Evolutionary conservation across 169 alveolate species (phyloP).

Genomic region (Plasmodium berghei): DNA sequence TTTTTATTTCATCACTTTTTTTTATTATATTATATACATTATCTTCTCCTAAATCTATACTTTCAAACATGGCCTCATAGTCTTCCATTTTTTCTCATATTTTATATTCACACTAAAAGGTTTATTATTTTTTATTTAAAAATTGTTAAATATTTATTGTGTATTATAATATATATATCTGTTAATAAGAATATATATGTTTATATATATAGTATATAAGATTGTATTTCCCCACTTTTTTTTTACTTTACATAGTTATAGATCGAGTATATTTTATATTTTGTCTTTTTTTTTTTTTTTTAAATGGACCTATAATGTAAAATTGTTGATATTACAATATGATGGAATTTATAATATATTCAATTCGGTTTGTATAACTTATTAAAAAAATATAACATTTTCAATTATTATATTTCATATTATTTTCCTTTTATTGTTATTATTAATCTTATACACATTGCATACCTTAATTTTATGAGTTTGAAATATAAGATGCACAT

Average conservation of each 20-base stretch:
- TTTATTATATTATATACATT: slow-evolving; percentile 73
- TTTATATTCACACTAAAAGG: neutral
- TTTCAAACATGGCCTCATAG: slow-evolving; percentile 55
- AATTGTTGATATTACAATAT: too few species aligned
- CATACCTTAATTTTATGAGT: too few species aligned
- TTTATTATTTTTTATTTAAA: neutral
- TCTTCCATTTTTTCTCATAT: slow-evolving; percentile 46
- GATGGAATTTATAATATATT: too few species aligned
- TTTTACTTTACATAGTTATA: neutral
- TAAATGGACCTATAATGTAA: too few species aligned
- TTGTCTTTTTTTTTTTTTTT: too few species aligned
- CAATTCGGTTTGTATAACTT: too few species aligned
- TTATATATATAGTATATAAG: neutral
- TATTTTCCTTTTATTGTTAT: too few species aligned
- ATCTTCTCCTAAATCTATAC: slow-evolving; percentile 48
- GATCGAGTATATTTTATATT: neutral
- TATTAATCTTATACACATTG: too few species aligned
- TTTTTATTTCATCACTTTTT: slow-evolving; percentile 56
- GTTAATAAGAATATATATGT: neutral
- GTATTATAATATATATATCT: too few species aligned
- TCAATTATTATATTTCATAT: too few species aligned
- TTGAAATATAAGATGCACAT: too few species aligned
- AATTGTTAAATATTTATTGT: neutral
- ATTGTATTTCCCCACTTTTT: neutral
- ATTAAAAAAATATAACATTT: too few species aligned